Evolutionary conservation across 768 basidiomycete species (phyloP).

Genomic region (Pholiota molesta): DNA sequence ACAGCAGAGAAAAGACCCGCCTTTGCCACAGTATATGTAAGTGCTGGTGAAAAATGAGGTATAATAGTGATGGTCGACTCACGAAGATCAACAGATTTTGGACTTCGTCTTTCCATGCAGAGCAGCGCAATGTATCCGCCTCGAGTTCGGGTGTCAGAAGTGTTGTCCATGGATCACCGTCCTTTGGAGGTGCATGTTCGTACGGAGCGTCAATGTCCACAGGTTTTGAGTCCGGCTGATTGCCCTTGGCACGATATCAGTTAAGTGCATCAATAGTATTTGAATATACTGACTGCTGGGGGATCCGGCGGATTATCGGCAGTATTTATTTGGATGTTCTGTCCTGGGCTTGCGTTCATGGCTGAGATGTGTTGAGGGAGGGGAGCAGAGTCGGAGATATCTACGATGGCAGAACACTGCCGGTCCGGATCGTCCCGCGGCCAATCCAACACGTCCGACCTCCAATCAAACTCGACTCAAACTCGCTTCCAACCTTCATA

Average conservation of each 20-base stretch:
- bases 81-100: slow-evolving; percentile 26
- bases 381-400: too few relatives aligned
- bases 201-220: background rate
- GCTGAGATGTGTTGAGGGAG: too few relatives aligned
- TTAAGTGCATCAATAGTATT: too few relatives aligned
- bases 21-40: background rate
- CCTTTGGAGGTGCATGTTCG: background rate
- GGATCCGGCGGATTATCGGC: too few relatives aligned
- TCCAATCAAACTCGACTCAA: too few relatives aligned
- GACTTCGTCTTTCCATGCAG: slow-evolving; percentile 23
- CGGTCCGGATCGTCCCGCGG: too few relatives aligned
- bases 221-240: background rate
- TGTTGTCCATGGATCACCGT: slow-evolving; percentile 11
- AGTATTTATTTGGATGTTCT: too few relatives aligned
- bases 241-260: background rate
- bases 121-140: slow-evolving; percentile 9
- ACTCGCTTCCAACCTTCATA: too few relatives aligned
- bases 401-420: too few relatives aligned
- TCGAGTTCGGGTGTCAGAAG: background rate
- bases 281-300: too few relatives aligned
- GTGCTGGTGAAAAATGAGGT: background rate
- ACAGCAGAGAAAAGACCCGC: slow-evolving; percentile 26
- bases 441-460: too few relatives aligned
- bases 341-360: too few relatives aligned
- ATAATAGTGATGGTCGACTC: background rate